Evolutionary conservation across 305 asterid species (phyloP).

Genomic region (Ilex paraguariensis): DNA sequence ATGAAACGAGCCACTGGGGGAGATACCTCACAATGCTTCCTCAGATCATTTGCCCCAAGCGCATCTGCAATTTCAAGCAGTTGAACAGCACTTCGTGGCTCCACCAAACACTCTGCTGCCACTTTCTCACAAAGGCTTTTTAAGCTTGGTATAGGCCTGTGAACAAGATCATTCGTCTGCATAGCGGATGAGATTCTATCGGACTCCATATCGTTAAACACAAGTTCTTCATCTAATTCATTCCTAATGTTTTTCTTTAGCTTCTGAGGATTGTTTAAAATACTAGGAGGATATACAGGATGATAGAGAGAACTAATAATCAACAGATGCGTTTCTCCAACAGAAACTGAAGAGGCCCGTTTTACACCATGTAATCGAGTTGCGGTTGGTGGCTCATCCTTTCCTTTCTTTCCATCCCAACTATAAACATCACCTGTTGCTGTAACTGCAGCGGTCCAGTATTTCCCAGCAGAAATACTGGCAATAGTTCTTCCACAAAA

Average conservation of each 20-base stretch:
- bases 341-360: constrained; percentile 85
- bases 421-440: constrained; percentile 73
- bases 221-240: constrained; percentile 51
- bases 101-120: constrained; percentile 85
- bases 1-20: no score
- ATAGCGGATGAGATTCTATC: constrained; percentile 28
- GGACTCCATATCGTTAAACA: constrained; percentile 59
- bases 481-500: constrained; percentile 63
- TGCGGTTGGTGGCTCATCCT: constrained; percentile 47
- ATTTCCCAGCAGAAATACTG: constrained; percentile 89
- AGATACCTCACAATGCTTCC: constrained; percentile 69
- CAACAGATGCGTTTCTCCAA: constrained; percentile 93
- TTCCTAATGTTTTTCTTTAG: constrained; percentile 24
- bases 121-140: constrained; percentile 80
- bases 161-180: constrained; percentile 33
- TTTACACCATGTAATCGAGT: constrained; percentile 88
- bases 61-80: constrained; percentile 90
- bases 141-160: constrained; percentile 35
- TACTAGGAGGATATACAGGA: constrained; percentile 49
- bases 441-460: constrained; percentile 92
- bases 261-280: constrained; percentile 24
- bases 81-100: constrained; percentile 82
- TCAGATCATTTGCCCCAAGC: constrained; percentile 75
- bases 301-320: constrained; percentile 79
- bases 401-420: constrained; percentile 86